Base-by-base conservation (phyloP, 2,329 filamentous ascomycete genomes). In the Aureobasidium subglaciale region DNA sequence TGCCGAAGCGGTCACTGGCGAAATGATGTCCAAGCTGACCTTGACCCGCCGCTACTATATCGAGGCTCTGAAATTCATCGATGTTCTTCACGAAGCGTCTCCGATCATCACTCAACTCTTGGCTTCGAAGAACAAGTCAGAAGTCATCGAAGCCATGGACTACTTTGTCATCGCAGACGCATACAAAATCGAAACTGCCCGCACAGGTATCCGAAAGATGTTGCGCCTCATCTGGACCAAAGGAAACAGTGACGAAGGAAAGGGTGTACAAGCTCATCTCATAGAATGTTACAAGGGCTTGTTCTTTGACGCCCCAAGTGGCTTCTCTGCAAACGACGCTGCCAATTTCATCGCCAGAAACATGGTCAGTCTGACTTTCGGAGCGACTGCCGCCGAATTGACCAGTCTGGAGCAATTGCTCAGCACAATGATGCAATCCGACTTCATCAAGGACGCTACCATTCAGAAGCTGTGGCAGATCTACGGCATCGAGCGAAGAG, bases 311-410 rank as follows among this genome's bases (percentile, higher is more conserved):
- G 91, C 95, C 0, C 93, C 93, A 0, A 89, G 90, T 58, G 85
- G 85, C 4, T 96, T 96, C 73, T 89, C 81, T 57, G 76, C 84
- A 27, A 96, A 96, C 62, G 91, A 96, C 66, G 85, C 91, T 2
- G 91, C 93, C 45, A 96, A 95, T 69, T 99, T 95, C 68, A 87
- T 99, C 65, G 92, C 92, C 24, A 84, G 91, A 59, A 99, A 97
- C 72, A 99, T 99, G 92, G 97, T 97, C 71, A 96, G 91, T 77
- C 75, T 99, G 65, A 99, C 93, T 0, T 97, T 96, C 70, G 92
- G 91, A 25, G 91, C 92, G 1, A 95, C 92, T 0, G 90, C 92
- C 0, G 93, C 95, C 1, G 93, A 99, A 68, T 76, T 99, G 55
- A 99, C 93, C 0, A 97, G 90, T 43, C 78, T 99, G 8, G 93